These are phyloP conservation scores for Globisporangium cylindrosporum DNA, from an alignment of 352 stramenopile genomes.

Conservation along the genomic window DNA sequence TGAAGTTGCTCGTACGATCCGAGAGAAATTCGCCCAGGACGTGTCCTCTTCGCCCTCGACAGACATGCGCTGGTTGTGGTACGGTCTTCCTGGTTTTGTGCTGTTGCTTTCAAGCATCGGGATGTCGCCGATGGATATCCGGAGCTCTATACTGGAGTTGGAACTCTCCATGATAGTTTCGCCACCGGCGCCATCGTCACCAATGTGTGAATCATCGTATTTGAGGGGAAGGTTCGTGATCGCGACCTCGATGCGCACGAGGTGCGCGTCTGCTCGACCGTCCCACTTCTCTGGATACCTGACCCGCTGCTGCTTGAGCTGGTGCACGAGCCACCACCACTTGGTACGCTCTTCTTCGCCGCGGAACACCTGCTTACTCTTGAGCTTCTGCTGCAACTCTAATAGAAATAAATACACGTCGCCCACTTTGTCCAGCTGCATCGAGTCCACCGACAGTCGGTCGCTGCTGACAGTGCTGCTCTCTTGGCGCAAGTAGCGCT, in stretches of 20 bases:
- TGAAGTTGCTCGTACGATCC: conserved; percentile 27
- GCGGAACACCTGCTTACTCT: conserved; percentile 19
- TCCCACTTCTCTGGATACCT: conserved; percentile 23
- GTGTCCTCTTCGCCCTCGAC: conserved; percentile 8
- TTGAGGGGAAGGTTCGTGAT: conserved; percentile 26
- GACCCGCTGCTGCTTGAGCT: conserved; percentile 32
- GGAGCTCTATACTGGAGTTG: conserved; percentile 8
- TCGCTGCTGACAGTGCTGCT: not conserved
- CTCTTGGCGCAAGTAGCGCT: not conserved
- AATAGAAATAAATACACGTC: conserved; percentile 24
- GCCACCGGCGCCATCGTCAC: not conserved
- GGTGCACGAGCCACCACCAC: conserved; percentile 37
- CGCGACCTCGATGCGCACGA: conserved; percentile 30
- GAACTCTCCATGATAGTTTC: not conserved
- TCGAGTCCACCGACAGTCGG: conserved; percentile 11
- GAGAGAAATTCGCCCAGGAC: conserved; percentile 33
- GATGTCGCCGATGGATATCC: conserved; percentile 16
- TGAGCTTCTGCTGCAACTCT: conserved; percentile 26
- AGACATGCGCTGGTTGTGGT: conserved; percentile 3
- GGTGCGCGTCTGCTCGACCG: conserved; percentile 20
- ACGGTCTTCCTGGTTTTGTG: not conserved
- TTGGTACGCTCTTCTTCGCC: conserved; percentile 36
- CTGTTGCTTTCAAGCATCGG: conserved; percentile 14
- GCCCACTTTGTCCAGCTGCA: conserved; percentile 7
- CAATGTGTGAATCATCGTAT: not conserved